These are phyloP conservation scores for Avena atlantica DNA, from an alignment of 176 grass and related monocot species.

Conservation along the genomic window DNA sequence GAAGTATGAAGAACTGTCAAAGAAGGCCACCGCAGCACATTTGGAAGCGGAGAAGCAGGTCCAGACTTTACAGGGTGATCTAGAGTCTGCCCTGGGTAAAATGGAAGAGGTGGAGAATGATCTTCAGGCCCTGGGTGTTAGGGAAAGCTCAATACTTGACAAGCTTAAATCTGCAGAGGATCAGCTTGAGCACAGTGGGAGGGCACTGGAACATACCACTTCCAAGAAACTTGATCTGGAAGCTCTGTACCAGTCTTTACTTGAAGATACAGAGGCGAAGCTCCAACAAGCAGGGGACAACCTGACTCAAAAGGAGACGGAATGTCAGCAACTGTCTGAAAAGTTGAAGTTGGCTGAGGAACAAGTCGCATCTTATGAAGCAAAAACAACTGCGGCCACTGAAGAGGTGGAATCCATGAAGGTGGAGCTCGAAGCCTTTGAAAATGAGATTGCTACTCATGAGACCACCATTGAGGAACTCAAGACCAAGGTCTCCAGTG, in stretches of 20 bases:
- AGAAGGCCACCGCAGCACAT: slow-evolving; percentile 54
- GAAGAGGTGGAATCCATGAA: slow-evolving; percentile 74
- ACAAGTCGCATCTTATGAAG: slow-evolving; percentile 59
- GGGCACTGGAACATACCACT: slow-evolving; percentile 68
- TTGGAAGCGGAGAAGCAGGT: slow-evolving; percentile 61
- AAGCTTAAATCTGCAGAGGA: slow-evolving; percentile 74
- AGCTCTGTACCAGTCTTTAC: slow-evolving; percentile 67
- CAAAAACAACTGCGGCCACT: slow-evolving; percentile 52
- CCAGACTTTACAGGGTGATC: slow-evolving; percentile 52
- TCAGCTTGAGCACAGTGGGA: slow-evolving; percentile 75
- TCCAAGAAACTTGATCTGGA: slow-evolving; percentile 80
- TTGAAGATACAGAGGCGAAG: slow-evolving; percentile 83
- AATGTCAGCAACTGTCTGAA: slow-evolving; percentile 56
- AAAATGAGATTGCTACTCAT: slow-evolving; percentile 66
- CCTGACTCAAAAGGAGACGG: slow-evolving; percentile 64
- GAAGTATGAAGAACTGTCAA: slow-evolving; percentile 63
- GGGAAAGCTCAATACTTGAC: slow-evolving; percentile 61
- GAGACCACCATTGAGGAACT: slow-evolving; percentile 65
- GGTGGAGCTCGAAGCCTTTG: slow-evolving; percentile 78
- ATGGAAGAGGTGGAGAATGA: slow-evolving; percentile 63
- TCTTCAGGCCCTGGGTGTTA: slow-evolving; percentile 56
- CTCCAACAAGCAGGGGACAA: slow-evolving; percentile 57
- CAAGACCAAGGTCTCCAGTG: slow-evolving; percentile 55
- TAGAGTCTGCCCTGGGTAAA: slow-evolving; percentile 57
- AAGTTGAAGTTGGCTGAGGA: slow-evolving; percentile 64